Conservation (phyloP, 805 yeast genomes). For the Isabelozyma pseudorhagii region DNA sequence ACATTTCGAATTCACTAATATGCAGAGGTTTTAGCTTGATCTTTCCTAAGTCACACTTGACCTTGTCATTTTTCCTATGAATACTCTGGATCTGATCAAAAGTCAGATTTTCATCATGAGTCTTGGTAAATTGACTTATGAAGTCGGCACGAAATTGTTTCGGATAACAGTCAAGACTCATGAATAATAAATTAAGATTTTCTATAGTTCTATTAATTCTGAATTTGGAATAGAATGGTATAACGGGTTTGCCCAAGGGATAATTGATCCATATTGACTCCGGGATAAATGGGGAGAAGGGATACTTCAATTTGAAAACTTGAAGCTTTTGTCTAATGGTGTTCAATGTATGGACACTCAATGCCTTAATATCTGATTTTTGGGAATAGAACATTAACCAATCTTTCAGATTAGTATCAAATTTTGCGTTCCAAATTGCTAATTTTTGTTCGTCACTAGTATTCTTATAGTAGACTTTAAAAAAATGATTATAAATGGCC, state of each 20-base stretch:
- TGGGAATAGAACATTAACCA: constrained; percentile 29
- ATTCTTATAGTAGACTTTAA: constrained; percentile 18
- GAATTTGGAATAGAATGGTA: constrained; percentile 40
- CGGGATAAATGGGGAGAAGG: constrained; percentile 13
- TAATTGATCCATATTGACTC: constrained; percentile 21
- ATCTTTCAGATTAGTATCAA: constrained; percentile 24
- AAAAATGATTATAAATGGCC: constrained; percentile 15
- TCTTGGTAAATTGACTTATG: constrained; percentile 5
- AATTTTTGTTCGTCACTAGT: constrained; percentile 7
- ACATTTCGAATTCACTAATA: constrained; percentile 42
- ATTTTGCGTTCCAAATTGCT: constrained; percentile 32
- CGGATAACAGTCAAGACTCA: constrained; percentile 30
- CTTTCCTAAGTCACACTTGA: constrained; percentile 20
- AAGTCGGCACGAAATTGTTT: background rate
- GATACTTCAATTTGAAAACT: constrained; percentile 17
- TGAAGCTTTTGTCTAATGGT: constrained; percentile 20
- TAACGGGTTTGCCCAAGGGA: constrained; percentile 20
- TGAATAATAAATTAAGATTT: constrained; percentile 47
- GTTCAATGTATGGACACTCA: constrained; percentile 5
- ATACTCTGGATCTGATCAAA: constrained; percentile 28
- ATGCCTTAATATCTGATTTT: constrained; percentile 8
- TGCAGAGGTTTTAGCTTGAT: constrained; percentile 17
- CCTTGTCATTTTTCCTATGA: constrained; percentile 14
- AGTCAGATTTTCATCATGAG: constrained; percentile 21
- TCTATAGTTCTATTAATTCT: constrained; percentile 47